Base-by-base conservation (phyloP, 495 filamentous ascomycete genomes). In the Lentithecium fluviatile region DNA sequence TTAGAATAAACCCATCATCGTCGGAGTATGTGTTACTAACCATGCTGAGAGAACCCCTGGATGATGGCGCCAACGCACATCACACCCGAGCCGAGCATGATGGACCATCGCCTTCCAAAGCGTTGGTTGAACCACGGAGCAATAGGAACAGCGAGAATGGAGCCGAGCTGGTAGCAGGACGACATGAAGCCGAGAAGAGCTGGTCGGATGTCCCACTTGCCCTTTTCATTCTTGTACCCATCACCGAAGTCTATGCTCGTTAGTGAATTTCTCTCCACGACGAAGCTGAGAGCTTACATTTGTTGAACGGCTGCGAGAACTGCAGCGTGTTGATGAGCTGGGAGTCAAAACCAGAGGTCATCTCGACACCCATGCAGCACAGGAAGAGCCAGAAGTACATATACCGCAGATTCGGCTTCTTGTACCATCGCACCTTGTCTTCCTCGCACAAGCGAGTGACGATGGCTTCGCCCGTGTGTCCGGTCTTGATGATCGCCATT, bases 241-340 rank as follows among this genome's bases (percentile, higher is more conserved):
- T 50, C 24, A 13, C 59, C 59, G 26, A 62, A 62, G 26, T 56
- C 58, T 62, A 15, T 29, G n/a, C 37, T 12, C 12, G 29, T n/a
- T 26, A 50, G 11, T 26, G 26, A 15, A 47, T 45, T 23, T 38
- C 25, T 20, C 45, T 4, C 6, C 24, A 4, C 12, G 20, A 36
- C 12, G 15, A 17, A 23, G 26, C 26, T 3, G 40, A 40, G 20
- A 26, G 17, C 60, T 15, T 63, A 63, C 60, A 64, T 21, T 24
- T 64, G 29, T 64, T 57, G 46, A 57, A 64, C 7, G 54, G 52
- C 20, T 6, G 17, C 0, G 60, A 64, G 54, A 64, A 58, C 46
- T 64, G 60, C 34, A 64, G 47, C 15, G 60, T 64, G 47, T 64
- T 64, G 60, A 64, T 64, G 26, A 64, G 47, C 48, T 64, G 60